A percentile compares a stretch with the other conserved stretches of the same genome.
Evolutionary conservation across 1,139 yeast species (phyloP).

Genomic region (Magnusiomyces magnusii): DNA sequence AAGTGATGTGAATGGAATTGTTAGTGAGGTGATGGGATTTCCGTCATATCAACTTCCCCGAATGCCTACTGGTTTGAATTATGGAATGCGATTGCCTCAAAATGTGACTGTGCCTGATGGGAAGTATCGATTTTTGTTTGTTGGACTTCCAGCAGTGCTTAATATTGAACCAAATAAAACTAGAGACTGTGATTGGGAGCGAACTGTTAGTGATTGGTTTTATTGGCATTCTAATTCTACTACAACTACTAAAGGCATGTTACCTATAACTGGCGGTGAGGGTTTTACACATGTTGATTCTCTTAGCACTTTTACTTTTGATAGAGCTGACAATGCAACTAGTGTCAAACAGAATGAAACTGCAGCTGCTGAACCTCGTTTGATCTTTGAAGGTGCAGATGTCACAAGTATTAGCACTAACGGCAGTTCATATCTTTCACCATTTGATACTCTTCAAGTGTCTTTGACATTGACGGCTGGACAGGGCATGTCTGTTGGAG

Average conservation of each 20-base stretch:
- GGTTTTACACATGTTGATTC: too few species aligned
- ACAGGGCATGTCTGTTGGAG: neutral
- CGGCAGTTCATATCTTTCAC: neutral
- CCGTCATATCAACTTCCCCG: neutral
- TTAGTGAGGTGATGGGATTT: neutral
- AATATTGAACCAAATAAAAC: neutral
- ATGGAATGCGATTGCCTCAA: neutral
- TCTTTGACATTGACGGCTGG: neutral
- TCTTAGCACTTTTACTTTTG: too few species aligned
- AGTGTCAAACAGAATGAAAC: neutral
- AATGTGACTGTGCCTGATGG: neutral
- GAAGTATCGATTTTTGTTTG: neutral
- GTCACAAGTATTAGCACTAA: neutral
- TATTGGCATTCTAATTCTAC: neutral
- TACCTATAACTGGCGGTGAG: too few species aligned
- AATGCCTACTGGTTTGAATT: neutral
- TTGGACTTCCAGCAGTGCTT: slow-evolving; percentile 3
- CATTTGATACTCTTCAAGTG: slow-evolving; percentile 1
- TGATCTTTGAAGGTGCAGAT: neutral
- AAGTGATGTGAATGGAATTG: neutral
- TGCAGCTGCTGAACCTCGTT: neutral
- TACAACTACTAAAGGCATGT: neutral
- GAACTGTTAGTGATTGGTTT: neutral
- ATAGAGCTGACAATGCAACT: too few species aligned
- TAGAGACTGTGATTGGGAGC: neutral